These are phyloP conservation scores for Blastobotrys petasosporus DNA, from an alignment of 1,139 yeast genomes.

Conservation along the genomic window DNA sequence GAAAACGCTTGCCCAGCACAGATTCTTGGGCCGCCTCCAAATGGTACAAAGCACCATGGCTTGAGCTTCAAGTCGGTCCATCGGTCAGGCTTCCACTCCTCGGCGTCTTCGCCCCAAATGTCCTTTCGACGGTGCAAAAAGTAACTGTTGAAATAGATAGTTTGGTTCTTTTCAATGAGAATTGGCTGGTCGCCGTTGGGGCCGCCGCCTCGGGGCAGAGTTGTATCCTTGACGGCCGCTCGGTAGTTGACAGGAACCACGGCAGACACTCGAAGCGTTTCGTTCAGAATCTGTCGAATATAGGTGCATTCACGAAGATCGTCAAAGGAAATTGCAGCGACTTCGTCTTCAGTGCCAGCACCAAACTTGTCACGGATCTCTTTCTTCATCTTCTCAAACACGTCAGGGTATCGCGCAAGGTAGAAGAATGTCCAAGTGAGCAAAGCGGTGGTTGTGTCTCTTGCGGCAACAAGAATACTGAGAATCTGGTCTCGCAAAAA, in stretches of 20 bases:
- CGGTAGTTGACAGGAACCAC: conserved; percentile 30
- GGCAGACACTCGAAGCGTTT: conserved; percentile 26
- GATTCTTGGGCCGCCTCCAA: conserved; percentile 52
- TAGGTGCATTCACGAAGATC: conserved; percentile 39
- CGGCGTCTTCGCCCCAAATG: conserved; percentile 45
- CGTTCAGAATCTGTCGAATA: conserved; percentile 24
- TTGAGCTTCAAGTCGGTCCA: conserved; percentile 32
- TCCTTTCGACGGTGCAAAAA: conserved; percentile 41
- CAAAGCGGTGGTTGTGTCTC: conserved; percentile 50
- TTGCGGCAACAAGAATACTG: conserved; percentile 47
- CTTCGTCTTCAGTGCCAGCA: conserved; percentile 13
- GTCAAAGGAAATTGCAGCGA: conserved; percentile 36
- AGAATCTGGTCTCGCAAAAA: conserved; percentile 46
- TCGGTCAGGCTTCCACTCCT: conserved; percentile 46
- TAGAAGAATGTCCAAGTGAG: conserved; percentile 44
- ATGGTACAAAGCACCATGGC: conserved; percentile 45
- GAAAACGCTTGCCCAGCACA: conserved; percentile 53
- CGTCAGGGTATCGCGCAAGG: conserved; percentile 40
- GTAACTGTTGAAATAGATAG: conserved; percentile 29
- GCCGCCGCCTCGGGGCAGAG: conserved; percentile 49
- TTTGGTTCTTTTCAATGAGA: conserved; percentile 40
- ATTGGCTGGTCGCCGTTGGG: conserved; percentile 30
- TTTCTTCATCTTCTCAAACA: conserved; percentile 35
- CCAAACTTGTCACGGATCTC: conserved; percentile 29
- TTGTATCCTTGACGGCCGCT: conserved; percentile 32